A percentile compares a stretch with the other conserved stretches of the same genome.
These are phyloP conservation scores for Aurantiochytrium sp. DNA, from an alignment of 108 stramenopile species.

Conservation along the genomic window DNA sequence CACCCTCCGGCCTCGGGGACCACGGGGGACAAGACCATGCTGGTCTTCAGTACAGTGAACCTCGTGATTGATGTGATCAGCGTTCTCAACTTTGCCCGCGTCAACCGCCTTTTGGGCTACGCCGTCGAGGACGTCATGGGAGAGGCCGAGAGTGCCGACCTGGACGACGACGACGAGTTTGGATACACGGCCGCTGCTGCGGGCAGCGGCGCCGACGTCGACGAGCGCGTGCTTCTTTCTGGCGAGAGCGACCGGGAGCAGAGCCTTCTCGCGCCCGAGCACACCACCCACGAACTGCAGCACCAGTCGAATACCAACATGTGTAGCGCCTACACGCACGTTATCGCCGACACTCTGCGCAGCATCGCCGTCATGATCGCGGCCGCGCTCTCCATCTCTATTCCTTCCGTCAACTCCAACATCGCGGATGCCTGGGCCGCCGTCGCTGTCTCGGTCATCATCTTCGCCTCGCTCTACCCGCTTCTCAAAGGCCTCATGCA, in stretches of 20 bases:
- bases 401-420: neutral
- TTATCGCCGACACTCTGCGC: conserved; percentile 22
- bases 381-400: neutral
- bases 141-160: neutral
- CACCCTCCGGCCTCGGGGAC: neutral
- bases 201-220: too few relatives aligned
- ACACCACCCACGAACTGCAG: neutral
- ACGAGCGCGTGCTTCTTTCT: too few relatives aligned
- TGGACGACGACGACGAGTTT: neutral
- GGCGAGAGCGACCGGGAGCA: neutral
- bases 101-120: conserved; percentile 25
- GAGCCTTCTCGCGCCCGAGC: neutral
- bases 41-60: neutral
- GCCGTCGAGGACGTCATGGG: neutral
- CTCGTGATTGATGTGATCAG: neutral
- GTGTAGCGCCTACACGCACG: conserved; percentile 32
- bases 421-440: conserved; percentile 31
- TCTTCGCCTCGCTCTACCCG: neutral
- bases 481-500: neutral
- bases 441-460: neutral
- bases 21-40: neutral
- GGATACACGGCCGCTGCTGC: too few relatives aligned
- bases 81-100: conserved; percentile 19
- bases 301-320: conserved; percentile 18
- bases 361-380: conserved; percentile 19